A percentile compares a stretch with the other conserved stretches of the same genome.
phyloP scores from a whole-genome alignment of 305 asterid genomes.

The Solanum chacoense region DNA sequence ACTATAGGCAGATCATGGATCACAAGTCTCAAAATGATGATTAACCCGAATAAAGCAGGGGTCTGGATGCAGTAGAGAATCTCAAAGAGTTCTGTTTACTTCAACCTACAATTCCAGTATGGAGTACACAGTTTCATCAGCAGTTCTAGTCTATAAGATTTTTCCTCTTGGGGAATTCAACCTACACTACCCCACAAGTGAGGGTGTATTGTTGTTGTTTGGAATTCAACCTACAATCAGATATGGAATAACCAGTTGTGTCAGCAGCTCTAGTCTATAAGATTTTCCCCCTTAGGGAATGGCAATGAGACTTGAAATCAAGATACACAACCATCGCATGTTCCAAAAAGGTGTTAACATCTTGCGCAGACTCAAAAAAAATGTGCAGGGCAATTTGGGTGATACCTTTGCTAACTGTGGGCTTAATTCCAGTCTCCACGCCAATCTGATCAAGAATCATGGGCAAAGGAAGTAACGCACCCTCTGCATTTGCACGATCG shows the following conservation, averaged over 20 bases:
- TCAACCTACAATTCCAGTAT: background rate
- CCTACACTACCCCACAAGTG: background rate
- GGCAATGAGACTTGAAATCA: background rate
- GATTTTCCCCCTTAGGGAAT: background rate
- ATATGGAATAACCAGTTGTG: background rate
- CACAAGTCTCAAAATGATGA: background rate
- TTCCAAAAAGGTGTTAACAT: background rate
- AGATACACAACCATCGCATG: background rate
- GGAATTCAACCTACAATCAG: background rate
- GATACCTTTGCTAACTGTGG: constrained; percentile 27
- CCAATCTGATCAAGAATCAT: background rate
- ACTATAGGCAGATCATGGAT: background rate
- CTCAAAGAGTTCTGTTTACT: background rate
- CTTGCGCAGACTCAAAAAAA: background rate
- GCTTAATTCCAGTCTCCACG: background rate
- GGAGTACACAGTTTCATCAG: background rate
- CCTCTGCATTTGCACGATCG: background rate
- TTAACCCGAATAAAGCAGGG: background rate
- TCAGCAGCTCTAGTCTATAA: background rate
- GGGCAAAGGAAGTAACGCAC: background rate
- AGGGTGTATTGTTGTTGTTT: background rate
- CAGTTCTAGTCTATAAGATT: background rate
- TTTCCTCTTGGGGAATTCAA: background rate
- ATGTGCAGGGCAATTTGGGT: background rate
- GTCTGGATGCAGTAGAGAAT: background rate